Evolutionary conservation across 2,329 filamentous ascomycete genomes (phyloP), one percentile per base, ranked within the genome.

Genomic region (Tolypocladium tundrense): DNA sequence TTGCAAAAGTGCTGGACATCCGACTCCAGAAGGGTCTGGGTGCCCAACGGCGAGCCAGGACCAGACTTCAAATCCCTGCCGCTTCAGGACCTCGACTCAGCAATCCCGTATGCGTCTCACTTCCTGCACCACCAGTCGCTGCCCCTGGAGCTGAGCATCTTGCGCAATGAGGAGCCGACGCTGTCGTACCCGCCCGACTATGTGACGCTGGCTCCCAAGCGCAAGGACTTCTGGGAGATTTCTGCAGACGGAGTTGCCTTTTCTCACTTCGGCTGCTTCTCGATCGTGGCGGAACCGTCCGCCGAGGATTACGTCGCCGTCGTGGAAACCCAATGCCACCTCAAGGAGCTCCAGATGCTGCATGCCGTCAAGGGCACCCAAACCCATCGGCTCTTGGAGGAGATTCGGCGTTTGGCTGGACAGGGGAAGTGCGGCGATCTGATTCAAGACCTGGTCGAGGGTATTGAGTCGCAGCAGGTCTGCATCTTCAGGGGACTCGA

Each of bases 401-500:
- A 60, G 9, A 57, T 68, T 37, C 60, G 59, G 21, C 42, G 56
- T 2, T 61, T 70, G 11, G 63, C 63, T n/a, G 58, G 58, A 1
- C 59, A 53, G 0, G 60, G 60, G 1, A 59, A 61, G 4, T 60
- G 65, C 41, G 60, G 60, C 5, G 43, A 63, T n/a, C 58, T 70
- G 4, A 57, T 72, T 5, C 61, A 63, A 11, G 58, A 59, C 11
- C 64, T 73, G 21, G 58, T 70, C 11, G 60, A 65, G 7, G 69
- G 68, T 11, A 63, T 72, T 4, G 60, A 62, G 27, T 55, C 64
- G 27, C 60, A 64, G 16, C 62, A 61, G 14, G 60, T 72, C 1
- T 45, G 56, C 24, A 56, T 73, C 51, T 72, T 66, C 59, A 68
- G 69, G 57, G 72, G 72, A 5, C 67, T 74, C 2, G 70, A 69